Conservation (phyloP, 1,284 basidiomycete species). For the Tausonia pullulans region DNA sequence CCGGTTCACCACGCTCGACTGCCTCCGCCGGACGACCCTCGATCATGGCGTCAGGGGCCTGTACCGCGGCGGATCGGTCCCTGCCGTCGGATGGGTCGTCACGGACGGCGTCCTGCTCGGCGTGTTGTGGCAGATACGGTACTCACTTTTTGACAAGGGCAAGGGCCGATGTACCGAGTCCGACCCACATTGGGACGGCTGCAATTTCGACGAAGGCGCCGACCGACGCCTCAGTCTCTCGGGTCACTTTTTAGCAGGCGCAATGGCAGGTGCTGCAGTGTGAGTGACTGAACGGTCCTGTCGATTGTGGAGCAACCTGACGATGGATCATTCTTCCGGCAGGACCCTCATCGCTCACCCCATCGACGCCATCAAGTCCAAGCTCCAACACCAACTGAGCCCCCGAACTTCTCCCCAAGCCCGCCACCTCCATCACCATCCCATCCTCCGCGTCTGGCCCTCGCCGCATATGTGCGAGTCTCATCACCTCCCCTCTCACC, state of each 20-base stretch:
- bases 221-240: neutral
- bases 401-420: neutral
- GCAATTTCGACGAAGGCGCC: neutral
- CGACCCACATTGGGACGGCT: neutral
- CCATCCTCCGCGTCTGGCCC: too few species aligned
- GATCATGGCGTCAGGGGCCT: neutral
- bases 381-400: slow-evolving; percentile 2
- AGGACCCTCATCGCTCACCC: slow-evolving; percentile 2
- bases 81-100: neutral
- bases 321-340: neutral
- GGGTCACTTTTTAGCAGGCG: slow-evolving; percentile 2
- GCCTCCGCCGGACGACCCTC: neutral
- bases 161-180: neutral
- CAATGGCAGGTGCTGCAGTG: neutral
- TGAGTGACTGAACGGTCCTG: neutral
- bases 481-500: neutral
- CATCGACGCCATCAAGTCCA: slow-evolving; percentile 4
- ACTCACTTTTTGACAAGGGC: neutral
- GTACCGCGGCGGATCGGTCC: neutral
- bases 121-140: neutral
- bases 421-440: neutral
- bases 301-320: too few species aligned
- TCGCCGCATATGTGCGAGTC: too few species aligned
- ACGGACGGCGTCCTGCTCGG: slow-evolving; percentile 5
- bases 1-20: neutral